Conservation (phyloP, 2,329 filamentous ascomycete genomes). For the Penicillium sp. region DNA sequence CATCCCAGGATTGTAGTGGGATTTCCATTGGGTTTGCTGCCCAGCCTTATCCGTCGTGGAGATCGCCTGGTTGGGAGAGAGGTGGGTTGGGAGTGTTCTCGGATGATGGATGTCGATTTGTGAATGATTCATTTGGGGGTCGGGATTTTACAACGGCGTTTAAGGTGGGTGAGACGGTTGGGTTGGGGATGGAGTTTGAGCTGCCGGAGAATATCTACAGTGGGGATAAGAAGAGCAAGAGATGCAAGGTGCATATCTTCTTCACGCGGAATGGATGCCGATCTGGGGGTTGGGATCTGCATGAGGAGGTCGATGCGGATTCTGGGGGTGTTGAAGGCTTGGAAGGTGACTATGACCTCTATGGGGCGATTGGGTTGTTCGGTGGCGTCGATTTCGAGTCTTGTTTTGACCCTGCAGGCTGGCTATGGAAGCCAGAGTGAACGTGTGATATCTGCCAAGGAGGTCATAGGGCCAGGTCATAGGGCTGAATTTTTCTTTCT, state of each 20-base stretch:
- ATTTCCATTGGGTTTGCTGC: conserved; percentile 61
- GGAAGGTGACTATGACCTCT: conserved; percentile 66
- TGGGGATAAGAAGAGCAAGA: conserved; percentile 28
- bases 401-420: conserved; percentile 50
- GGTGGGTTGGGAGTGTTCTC: conserved; percentile 61
- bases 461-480: neutral
- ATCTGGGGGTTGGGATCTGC: conserved; percentile 58
- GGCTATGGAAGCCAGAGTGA: conserved; percentile 43
- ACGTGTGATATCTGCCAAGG: conserved; percentile 3
- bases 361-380: conserved; percentile 61
- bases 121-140: conserved; percentile 62
- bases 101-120: conserved; percentile 63
- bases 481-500: conserved; percentile 12
- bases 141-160: conserved; percentile 58
- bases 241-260: conserved; percentile 54
- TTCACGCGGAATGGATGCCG: conserved; percentile 58
- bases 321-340: conserved; percentile 63
- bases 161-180: conserved; percentile 55
- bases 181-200: conserved; percentile 58
- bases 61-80: conserved; percentile 64
- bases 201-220: conserved; percentile 40
- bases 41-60: conserved; percentile 62
- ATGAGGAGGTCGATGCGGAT: conserved; percentile 58
- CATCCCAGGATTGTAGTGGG: conserved; percentile 45
- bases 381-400: conserved; percentile 63